These are phyloP conservation scores for Venturia asperata DNA, from an alignment of 2,329 filamentous ascomycete genomes.

Conservation along the genomic window DNA sequence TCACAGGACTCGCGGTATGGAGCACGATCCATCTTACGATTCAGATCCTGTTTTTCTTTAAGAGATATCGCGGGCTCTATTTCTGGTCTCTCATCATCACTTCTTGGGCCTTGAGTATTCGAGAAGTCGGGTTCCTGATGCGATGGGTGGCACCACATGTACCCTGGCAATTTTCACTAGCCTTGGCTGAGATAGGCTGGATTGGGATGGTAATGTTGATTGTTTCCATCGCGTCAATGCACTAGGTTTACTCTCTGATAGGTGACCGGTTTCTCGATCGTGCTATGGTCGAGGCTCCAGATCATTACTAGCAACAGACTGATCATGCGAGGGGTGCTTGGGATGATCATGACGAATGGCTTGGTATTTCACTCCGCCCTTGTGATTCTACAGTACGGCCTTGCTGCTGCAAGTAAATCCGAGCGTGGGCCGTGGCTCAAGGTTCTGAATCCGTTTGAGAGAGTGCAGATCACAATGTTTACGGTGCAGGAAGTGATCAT, in stretches of 20 bases:
- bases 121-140: conserved; percentile 39
- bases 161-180: conserved; percentile 20
- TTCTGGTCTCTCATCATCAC: conserved; percentile 44
- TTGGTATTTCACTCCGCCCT: conserved; percentile 31
- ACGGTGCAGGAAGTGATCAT: conserved; percentile 18
- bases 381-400: conserved; percentile 16
- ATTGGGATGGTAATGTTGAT: conserved; percentile 41
- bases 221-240: too few species aligned
- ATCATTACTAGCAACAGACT: conserved; percentile 48
- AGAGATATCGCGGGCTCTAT: conserved; percentile 41
- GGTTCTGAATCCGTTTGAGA: conserved; percentile 16
- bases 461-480: conserved; percentile 17
- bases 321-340: conserved; percentile 44
- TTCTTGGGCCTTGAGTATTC: conserved; percentile 42
- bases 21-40: conserved; percentile 41
- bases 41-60: conserved; percentile 43
- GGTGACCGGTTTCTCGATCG: conserved; percentile 53
- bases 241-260: too few species aligned
- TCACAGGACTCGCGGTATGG: conserved; percentile 29
- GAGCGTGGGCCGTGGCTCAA: conserved; percentile 13
- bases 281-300: conserved; percentile 57
- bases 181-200: conserved; percentile 46
- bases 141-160: conserved; percentile 28
- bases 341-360: conserved; percentile 52
- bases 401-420: not conserved